phyloP scores from a whole-genome alignment of 345 rosid species.

The Dipteronia dyeriana region DNA sequence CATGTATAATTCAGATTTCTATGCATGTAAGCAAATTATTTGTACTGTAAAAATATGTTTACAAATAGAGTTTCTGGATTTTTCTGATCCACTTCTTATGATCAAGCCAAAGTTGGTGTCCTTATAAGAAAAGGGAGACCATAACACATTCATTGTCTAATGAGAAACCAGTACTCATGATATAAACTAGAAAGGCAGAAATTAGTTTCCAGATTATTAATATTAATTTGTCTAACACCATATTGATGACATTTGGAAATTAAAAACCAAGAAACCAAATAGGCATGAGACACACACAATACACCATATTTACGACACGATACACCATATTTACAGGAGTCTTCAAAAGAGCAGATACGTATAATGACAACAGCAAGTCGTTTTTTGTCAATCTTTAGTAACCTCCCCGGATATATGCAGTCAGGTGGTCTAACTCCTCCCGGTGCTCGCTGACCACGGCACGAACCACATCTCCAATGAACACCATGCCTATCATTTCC shows the following conservation, averaged over 20 bases:
- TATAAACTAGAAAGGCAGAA: not conserved
- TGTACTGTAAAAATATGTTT: too few species aligned
- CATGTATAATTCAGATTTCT: too few species aligned
- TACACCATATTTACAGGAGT: constrained; percentile 29
- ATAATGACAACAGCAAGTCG: not conserved
- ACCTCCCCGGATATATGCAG: constrained; percentile 90
- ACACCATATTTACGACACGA: constrained; percentile 26
- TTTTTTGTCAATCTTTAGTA: constrained; percentile 57
- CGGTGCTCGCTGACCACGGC: constrained; percentile 95
- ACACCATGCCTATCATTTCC: constrained; percentile 96
- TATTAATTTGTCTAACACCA: constrained; percentile 6
- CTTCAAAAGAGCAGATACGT: not conserved
- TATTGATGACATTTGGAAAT: not conserved
- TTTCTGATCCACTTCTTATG: too few species aligned
- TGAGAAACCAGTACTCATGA: not conserved
- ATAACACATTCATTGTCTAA: too few species aligned
- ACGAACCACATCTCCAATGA: constrained; percentile 97
- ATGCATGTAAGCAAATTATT: too few species aligned
- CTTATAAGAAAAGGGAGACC: too few species aligned
- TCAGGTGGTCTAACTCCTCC: constrained; percentile 85
- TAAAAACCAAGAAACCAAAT: not conserved
- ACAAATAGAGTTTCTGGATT: too few species aligned
- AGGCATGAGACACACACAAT: constrained; percentile 5
- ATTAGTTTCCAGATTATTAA: not conserved
- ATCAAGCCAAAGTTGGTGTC: too few species aligned